phyloP scores from a whole-genome alignment of 2,329 filamentous ascomycete species.

The Emmonsiellopsis sp. region DNA sequence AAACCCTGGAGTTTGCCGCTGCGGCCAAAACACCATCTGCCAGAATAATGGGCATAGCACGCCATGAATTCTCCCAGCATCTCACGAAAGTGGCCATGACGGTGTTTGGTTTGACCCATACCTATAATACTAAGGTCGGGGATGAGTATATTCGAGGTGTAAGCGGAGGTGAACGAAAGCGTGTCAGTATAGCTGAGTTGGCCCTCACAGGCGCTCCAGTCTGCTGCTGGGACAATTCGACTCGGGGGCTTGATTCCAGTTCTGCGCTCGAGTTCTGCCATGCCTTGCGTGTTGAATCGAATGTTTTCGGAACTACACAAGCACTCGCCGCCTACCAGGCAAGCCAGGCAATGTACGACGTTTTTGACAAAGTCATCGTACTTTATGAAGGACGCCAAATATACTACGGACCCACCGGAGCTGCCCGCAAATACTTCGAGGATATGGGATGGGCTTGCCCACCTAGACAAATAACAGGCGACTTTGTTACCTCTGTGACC shows the following conservation, averaged over 20 bases:
- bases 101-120: slow-evolving; percentile 33
- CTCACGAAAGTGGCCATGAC: slow-evolving; percentile 34
- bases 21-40: slow-evolving; percentile 40
- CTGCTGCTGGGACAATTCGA: slow-evolving; percentile 39
- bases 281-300: slow-evolving; percentile 42
- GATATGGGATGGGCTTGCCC: slow-evolving; percentile 61
- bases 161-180: slow-evolving; percentile 53
- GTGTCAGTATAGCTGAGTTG: slow-evolving; percentile 42
- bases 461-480: slow-evolving; percentile 56
- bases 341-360: slow-evolving; percentile 44
- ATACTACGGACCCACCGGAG: slow-evolving; percentile 57
- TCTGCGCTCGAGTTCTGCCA: slow-evolving; percentile 52
- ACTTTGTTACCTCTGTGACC: slow-evolving; percentile 62
- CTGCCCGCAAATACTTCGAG: slow-evolving; percentile 58
- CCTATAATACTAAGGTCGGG: slow-evolving; percentile 40
- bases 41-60: slow-evolving; percentile 32
- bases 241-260: slow-evolving; percentile 46
- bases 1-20: slow-evolving; percentile 50
- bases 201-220: slow-evolving; percentile 28
- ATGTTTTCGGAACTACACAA: slow-evolving; percentile 41
- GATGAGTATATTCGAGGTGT: slow-evolving; percentile 54
- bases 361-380: slow-evolving; percentile 67
- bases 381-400: slow-evolving; percentile 71
- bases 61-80: slow-evolving; percentile 35
- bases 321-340: slow-evolving; percentile 53